Evolutionary conservation across 148 eudicot species (phyloP).

Genomic region (Chenopodium formosanum): DNA sequence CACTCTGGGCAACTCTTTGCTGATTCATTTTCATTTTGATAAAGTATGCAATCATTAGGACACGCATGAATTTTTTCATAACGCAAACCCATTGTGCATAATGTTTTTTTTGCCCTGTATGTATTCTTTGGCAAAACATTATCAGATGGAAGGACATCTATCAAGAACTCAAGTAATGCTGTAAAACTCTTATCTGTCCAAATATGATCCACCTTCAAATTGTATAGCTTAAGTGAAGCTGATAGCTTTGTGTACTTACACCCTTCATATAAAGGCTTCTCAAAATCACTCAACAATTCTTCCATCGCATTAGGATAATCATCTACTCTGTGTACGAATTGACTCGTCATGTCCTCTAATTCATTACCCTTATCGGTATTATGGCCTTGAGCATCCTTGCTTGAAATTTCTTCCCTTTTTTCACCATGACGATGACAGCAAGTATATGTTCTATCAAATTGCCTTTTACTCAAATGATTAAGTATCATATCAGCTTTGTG

Average conservation of each 20-base stretch:
- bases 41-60: background rate
- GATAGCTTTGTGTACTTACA: conserved; percentile 4
- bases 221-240: conserved; percentile 5
- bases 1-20: conserved; percentile 2
- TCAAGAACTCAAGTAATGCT: background rate
- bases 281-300: background rate
- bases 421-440: background rate
- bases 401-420: background rate
- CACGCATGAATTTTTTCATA: background rate
- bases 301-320: background rate
- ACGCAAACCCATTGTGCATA: conserved; percentile 1
- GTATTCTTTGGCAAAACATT: conserved; percentile 1
- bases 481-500: background rate
- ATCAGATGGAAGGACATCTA: background rate
- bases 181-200: conserved; percentile 18
- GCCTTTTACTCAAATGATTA: background rate
- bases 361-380: background rate
- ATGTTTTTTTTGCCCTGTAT: conserved; percentile 11
- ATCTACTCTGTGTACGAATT: background rate
- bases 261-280: background rate
- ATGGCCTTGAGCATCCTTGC: background rate
- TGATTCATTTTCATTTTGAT: background rate
- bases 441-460: background rate
- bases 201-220: conserved; percentile 8
- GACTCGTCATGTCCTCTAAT: background rate